These are phyloP conservation scores for Plenodomus lindquistii DNA, from an alignment of 2,329 filamentous ascomycete species.

Conservation along the genomic window DNA sequence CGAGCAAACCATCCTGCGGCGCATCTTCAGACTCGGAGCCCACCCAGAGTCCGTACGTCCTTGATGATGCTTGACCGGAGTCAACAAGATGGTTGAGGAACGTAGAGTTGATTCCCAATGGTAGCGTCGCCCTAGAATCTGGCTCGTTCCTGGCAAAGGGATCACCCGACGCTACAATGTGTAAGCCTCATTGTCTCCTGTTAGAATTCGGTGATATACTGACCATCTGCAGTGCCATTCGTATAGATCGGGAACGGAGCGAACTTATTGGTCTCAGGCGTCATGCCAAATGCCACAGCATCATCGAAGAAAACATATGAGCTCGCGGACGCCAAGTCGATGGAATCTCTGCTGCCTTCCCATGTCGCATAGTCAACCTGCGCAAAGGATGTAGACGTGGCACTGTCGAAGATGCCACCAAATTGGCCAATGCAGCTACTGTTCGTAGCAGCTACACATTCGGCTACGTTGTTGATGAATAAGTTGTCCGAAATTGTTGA, in stretches of 20 bases:
- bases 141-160: constrained; percentile 10
- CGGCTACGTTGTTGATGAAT: constrained; percentile 17
- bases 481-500: constrained; percentile 18
- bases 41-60: constrained; percentile 20
- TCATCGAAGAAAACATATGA: constrained; percentile 21
- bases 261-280: constrained; percentile 17
- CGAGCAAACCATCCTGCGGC: constrained; percentile 18
- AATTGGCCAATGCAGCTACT: constrained; percentile 20
- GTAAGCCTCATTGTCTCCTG: not conserved
- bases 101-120: constrained; percentile 16
- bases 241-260: constrained; percentile 16
- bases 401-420: constrained; percentile 17
- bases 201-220: constrained; percentile 1
- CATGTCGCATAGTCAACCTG: constrained; percentile 15
- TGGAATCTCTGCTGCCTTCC: constrained; percentile 17
- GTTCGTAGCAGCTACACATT: constrained; percentile 19
- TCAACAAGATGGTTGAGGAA: constrained; percentile 20
- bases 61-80: constrained; percentile 20
- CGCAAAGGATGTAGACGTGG: constrained; percentile 17
- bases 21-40: constrained; percentile 20
- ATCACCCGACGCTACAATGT: constrained; percentile 5
- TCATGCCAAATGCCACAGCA: constrained; percentile 15
- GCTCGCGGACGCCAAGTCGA: constrained; percentile 11
- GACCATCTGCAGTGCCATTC: constrained; percentile 16
- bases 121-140: constrained; percentile 13